Evolutionary conservation across 2,329 filamentous ascomycete species (phyloP).

Genomic region (Cladosporium oxysporum): DNA sequence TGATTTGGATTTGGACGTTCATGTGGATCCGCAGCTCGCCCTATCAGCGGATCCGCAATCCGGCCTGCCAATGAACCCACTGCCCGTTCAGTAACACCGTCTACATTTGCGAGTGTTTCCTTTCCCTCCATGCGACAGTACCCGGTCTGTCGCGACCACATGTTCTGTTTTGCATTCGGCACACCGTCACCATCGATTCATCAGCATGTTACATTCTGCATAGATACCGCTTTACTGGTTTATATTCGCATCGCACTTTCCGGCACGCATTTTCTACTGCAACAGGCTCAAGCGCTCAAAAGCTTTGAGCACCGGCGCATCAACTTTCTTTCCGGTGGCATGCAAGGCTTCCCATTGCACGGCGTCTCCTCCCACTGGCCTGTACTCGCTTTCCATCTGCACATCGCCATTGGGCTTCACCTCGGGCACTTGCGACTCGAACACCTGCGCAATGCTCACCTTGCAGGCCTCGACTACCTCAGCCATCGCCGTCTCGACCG

Average conservation of each 20-base stretch:
- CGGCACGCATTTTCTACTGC: slow-evolving; percentile 25
- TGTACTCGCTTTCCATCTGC: slow-evolving; percentile 23
- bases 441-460: slow-evolving; percentile 70
- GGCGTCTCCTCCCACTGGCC: slow-evolving; percentile 46
- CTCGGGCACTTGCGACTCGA: slow-evolving; percentile 42
- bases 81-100: not conserved
- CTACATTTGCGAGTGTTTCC: not conserved
- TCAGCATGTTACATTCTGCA: not conserved
- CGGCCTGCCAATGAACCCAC: too few relatives aligned
- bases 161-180: not conserved
- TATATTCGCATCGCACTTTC: not conserved
- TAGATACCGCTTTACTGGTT: not conserved
- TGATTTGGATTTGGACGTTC: not conserved
- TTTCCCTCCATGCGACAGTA: not conserved
- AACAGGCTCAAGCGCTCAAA: slow-evolving; percentile 51
- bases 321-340: slow-evolving; percentile 39
- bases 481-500: slow-evolving; percentile 70
- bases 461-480: slow-evolving; percentile 73
- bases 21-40: not conserved
- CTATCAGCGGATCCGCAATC: not conserved
- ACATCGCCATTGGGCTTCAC: not conserved
- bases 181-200: not conserved
- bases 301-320: slow-evolving; percentile 53
- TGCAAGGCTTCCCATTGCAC: slow-evolving; percentile 49
- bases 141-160: not conserved